Evolutionary conservation across 768 basidiomycete genomes (phyloP).

Genomic region (Kwoniella pini): DNA sequence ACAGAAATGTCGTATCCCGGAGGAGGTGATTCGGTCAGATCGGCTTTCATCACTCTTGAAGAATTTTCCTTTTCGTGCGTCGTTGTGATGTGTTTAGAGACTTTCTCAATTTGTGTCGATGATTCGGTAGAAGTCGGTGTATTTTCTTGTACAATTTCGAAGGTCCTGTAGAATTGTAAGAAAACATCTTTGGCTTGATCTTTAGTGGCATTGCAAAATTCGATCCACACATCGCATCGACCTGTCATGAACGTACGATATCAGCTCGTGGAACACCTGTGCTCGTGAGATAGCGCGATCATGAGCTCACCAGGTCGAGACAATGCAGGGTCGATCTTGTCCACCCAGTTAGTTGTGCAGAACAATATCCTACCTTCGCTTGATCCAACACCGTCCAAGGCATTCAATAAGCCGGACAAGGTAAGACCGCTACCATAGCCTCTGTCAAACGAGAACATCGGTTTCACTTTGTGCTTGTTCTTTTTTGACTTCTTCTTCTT

Average conservation of each 20-base stretch:
- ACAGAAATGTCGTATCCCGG: slow-evolving; percentile 14
- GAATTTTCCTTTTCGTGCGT: too few species aligned
- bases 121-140: neutral
- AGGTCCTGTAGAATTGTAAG: slow-evolving; percentile 23
- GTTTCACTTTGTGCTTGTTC: neutral
- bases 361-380: slow-evolving; percentile 15
- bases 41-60: too few species aligned
- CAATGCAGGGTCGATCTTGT: slow-evolving; percentile 6
- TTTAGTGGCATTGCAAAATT: slow-evolving; percentile 78
- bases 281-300: neutral
- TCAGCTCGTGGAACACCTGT: too few species aligned
- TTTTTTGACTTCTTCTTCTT: too few species aligned
- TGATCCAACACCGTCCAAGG: slow-evolving; percentile 21
- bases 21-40: neutral
- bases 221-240: slow-evolving; percentile 82
- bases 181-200: slow-evolving; percentile 56
- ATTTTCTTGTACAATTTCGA: neutral
- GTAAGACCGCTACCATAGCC: neutral
- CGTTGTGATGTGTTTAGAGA: too few species aligned
- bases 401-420: slow-evolving; percentile 19
- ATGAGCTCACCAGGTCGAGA: slow-evolving; percentile 9
- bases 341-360: slow-evolving; percentile 11
- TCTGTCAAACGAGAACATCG: neutral
- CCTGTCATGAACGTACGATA: neutral
- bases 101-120: neutral